These are phyloP conservation scores for Suillus luteus DNA, from an alignment of 768 basidiomycete species.

Conservation along the genomic window DNA sequence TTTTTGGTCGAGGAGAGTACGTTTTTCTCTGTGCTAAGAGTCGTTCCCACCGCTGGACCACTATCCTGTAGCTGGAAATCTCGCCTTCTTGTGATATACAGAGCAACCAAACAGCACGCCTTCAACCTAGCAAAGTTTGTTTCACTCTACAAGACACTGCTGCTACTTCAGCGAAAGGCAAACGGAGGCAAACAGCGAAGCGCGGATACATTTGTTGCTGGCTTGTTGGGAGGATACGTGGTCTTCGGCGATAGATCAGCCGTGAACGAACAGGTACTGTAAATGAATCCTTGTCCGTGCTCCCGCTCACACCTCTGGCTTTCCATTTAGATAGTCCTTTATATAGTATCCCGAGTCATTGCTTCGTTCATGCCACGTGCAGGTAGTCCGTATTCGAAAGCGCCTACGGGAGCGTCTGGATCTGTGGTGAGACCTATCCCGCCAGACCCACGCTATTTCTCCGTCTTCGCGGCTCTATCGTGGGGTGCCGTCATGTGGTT, in stretches of 20 bases:
- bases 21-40: constrained; percentile 34
- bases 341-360: constrained; percentile 90
- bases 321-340: constrained; percentile 81
- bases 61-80: constrained; percentile 59
- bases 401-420: constrained; percentile 41
- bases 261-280: constrained; percentile 83
- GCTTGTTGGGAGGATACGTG: constrained; percentile 87
- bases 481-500: constrained; percentile 99
- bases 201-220: constrained; percentile 89
- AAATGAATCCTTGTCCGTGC: constrained; percentile 3
- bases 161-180: constrained; percentile 79
- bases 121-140: constrained; percentile 94
- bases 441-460: constrained; percentile 83
- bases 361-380: constrained; percentile 90
- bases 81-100: constrained; percentile 69
- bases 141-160: constrained; percentile 83
- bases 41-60: constrained; percentile 14
- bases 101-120: constrained; percentile 88
- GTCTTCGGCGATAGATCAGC: constrained; percentile 86
- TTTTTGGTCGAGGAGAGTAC: constrained; percentile 91
- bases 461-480: constrained; percentile 80
- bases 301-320: constrained; percentile 13
- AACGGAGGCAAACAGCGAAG: constrained; percentile 83
- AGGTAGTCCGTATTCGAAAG: constrained; percentile 50
- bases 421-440: constrained; percentile 68